Evolutionary conservation across 345 rosid species (phyloP).

Genomic region (Brassica incana): DNA sequence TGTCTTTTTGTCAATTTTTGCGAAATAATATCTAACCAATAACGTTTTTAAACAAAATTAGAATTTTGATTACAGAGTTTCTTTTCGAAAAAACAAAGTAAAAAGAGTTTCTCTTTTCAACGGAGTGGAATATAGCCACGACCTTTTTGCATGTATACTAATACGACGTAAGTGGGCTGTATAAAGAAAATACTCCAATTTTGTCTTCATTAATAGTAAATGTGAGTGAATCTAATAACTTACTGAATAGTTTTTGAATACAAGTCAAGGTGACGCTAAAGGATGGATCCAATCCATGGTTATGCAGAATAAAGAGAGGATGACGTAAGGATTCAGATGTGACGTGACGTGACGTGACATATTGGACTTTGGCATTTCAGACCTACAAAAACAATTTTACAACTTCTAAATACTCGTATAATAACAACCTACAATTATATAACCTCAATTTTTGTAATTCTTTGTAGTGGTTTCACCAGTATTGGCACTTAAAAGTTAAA

Average conservation of each 20-base stretch:
- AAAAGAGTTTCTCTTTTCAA: conserved; percentile 11
- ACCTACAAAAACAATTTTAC: conserved; percentile 13
- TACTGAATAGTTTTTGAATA: conserved; percentile 19
- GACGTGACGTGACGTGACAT: conserved; percentile 47
- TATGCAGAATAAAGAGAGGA: conserved; percentile 44
- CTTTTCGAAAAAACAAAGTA: conserved; percentile 11
- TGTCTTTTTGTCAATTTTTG: conserved; percentile 36
- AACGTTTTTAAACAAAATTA: background rate
- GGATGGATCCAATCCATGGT: conserved; percentile 40
- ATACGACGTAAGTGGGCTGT: conserved; percentile 23
- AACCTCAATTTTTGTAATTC: background rate
- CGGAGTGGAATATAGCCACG: conserved; percentile 22
- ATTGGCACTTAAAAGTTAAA: background rate
- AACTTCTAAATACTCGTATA: background rate
- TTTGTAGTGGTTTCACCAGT: conserved; percentile 10
- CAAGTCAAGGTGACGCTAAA: conserved; percentile 28
- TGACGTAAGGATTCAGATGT: conserved; percentile 45
- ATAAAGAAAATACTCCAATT: conserved; percentile 28
- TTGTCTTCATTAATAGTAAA: background rate
- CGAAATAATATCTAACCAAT: conserved; percentile 30
- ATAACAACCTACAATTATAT: background rate
- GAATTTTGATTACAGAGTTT: conserved; percentile 23
- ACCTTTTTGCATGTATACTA: conserved; percentile 33
- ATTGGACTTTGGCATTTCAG: conserved; percentile 40
- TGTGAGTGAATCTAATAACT: conserved; percentile 28